A percentile compares a stretch with the other conserved stretches of the same genome.
Conservation (phyloP, 192 early-diverging fungal species). For the Entomortierella beljakovae region DNA sequence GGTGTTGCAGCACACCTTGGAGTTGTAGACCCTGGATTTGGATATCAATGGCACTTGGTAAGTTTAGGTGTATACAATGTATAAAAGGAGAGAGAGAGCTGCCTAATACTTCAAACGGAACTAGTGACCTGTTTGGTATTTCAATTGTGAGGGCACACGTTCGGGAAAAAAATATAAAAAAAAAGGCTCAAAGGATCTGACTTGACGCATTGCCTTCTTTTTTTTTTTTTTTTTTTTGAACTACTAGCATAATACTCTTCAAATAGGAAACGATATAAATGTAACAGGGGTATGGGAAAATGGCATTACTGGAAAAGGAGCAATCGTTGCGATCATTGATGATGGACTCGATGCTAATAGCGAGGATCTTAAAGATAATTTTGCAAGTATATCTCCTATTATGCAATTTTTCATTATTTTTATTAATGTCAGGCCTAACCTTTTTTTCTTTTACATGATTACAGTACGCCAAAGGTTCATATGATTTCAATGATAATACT, state of each 20-base stretch:
- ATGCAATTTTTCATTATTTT: neutral
- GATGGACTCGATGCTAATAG: conserved; percentile 93
- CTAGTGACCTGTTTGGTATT: no score
- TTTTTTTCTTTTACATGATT: neutral
- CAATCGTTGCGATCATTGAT: conserved; percentile 93
- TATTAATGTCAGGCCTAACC: neutral
- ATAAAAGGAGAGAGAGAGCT: neutral
- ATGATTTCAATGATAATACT: conserved; percentile 92
- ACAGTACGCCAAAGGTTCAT: conserved; percentile 86
- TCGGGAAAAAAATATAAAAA: neutral
- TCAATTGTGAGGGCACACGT: no score
- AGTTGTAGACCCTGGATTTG: conserved; percentile 81
- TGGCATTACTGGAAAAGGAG: conserved; percentile 88
- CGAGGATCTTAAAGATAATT: conserved; percentile 88
- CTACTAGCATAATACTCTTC: conserved; percentile 58
- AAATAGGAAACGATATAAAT: conserved; percentile 89
- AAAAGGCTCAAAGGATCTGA: neutral
- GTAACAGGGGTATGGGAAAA: conserved; percentile 89
- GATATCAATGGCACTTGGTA: conserved; percentile 87
- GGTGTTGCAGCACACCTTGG: conserved; percentile 48
- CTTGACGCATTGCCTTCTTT: neutral
- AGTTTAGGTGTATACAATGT: conserved; percentile 14
- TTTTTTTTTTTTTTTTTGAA: neutral
- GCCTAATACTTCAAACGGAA: no score
- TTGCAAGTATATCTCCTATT: conserved; percentile 76